Conservation (phyloP, 192 early-diverging fungal species). For the Umbelopsis sp. region DNA sequence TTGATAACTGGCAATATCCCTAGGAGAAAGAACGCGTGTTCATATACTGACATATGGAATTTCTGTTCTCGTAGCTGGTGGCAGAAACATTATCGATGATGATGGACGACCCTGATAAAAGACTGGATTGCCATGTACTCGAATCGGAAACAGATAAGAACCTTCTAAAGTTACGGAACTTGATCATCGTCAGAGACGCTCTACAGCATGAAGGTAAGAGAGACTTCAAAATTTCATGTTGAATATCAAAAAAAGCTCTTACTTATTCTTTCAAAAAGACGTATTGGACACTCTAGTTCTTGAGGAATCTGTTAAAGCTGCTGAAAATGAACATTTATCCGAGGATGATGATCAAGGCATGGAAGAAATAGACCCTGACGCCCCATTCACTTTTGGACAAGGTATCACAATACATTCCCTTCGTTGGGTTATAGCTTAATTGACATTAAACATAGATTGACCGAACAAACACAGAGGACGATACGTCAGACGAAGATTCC, state of each 20-base stretch:
- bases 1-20: not conserved
- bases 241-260: too few species aligned
- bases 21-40: not conserved
- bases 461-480: not conserved
- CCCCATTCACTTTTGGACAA: not conserved
- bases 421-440: not conserved
- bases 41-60: not conserved
- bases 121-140: conserved; percentile 11
- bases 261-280: not conserved
- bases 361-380: conserved; percentile 3
- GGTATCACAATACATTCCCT: not conserved
- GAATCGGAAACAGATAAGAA: not conserved
- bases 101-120: not conserved
- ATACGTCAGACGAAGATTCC: conserved; percentile 41
- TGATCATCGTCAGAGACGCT: not conserved
- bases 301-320: not conserved
- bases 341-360: not conserved
- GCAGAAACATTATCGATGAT: conserved; percentile 10
- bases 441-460: not conserved
- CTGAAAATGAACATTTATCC: not conserved
- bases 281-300: not conserved
- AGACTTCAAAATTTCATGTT: too few species aligned
- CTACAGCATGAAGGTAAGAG: not conserved
- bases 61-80: not conserved
- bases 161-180: not conserved